Evolutionary conservation across 139 green algal species (phyloP).

Genomic region (Helicosporidium sp.): DNA sequence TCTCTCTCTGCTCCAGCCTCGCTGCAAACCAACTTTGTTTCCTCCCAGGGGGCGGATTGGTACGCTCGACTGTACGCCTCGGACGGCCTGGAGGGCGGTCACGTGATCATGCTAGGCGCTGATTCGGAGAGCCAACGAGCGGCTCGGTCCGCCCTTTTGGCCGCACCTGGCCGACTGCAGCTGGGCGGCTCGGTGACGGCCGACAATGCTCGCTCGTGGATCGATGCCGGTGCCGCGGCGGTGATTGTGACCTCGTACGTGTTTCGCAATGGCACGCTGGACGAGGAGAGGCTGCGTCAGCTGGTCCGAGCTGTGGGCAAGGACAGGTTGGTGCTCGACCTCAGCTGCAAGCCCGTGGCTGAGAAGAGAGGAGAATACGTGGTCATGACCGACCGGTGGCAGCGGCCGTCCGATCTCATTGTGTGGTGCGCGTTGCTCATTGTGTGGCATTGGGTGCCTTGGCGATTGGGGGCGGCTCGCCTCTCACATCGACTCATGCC

Average conservation of each 20-base stretch:
- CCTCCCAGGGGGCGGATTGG: slow-evolving; percentile 52
- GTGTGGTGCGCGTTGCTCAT: too few relatives aligned
- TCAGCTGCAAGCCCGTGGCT: slow-evolving; percentile 87
- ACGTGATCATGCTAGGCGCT: slow-evolving; percentile 94
- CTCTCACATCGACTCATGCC: too few relatives aligned
- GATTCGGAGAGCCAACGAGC: slow-evolving; percentile 42
- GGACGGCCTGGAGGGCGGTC: slow-evolving; percentile 65
- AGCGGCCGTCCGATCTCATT: too few relatives aligned
- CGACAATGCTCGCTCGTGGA: slow-evolving; percentile 58
- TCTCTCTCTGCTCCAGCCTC: neutral
- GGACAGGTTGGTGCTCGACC: slow-evolving; percentile 78
- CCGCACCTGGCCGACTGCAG: slow-evolving; percentile 75
- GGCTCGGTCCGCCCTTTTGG: slow-evolving; percentile 50
- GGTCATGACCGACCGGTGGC: slow-evolving; percentile 58
- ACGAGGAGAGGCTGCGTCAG: slow-evolving; percentile 49
- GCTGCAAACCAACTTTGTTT: slow-evolving; percentile 87
- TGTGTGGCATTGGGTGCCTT: too few relatives aligned
- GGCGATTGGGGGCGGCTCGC: too few relatives aligned
- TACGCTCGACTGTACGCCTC: slow-evolving; percentile 69
- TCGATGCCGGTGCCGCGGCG: slow-evolving; percentile 80
- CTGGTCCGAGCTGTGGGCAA: slow-evolving; percentile 73
- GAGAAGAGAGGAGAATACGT: slow-evolving; percentile 44
- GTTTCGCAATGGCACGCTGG: slow-evolving; percentile 68
- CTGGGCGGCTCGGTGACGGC: slow-evolving; percentile 77
- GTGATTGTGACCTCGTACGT: slow-evolving; percentile 93